Evolutionary conservation across 1,139 yeast genomes (phyloP), one percentile per base, ranked within the genome.

Genomic region (Saccharomycopsis hybrid): DNA sequence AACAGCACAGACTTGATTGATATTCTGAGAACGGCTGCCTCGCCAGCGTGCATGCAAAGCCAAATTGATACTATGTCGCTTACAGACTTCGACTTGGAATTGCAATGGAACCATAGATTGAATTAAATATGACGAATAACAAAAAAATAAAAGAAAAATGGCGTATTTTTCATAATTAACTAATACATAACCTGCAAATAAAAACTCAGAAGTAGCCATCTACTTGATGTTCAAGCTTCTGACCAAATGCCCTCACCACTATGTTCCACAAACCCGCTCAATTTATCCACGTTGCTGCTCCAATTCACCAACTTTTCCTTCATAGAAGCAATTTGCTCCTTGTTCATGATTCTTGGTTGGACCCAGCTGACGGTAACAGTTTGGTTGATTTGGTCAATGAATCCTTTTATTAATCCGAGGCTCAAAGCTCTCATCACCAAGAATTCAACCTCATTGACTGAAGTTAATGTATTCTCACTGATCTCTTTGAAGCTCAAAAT

Each of bases 321-420:
- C 84, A 92, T 88, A 51, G 76, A 75, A 51, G 74, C 77, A 54
- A 92, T 86, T 71, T 92, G 97, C 46, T 77, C 78, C 59, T 73
- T 75, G 62, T 87, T 87, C 74, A 92, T 82, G 51, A 89, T 87
- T 61, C 97, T 77, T 51, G 98, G 97, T 70, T 92, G 97, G 56
- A 90, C 82, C 97, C 98, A 92, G 27, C 87, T 81, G 50, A 92
- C 82, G 31, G 85, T 80, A 55, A 92, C 86, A 9, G 82, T 69
- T 63, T 83, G 78, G 51, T 80, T 78, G 46, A 89, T 88, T 69
- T 92, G 96, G 64, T 92, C 95, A 60, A 92, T 92, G 50, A 78
- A 74, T 7, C 98, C 98, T 66, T 81, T 80, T 59, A 92, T 76
- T 59, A 94, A 74, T 24, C 86, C 86, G 55, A 92, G 71, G 53